Conservation (phyloP, 176 grass and related monocot genomes). For the Oryza coarctata region DNA sequence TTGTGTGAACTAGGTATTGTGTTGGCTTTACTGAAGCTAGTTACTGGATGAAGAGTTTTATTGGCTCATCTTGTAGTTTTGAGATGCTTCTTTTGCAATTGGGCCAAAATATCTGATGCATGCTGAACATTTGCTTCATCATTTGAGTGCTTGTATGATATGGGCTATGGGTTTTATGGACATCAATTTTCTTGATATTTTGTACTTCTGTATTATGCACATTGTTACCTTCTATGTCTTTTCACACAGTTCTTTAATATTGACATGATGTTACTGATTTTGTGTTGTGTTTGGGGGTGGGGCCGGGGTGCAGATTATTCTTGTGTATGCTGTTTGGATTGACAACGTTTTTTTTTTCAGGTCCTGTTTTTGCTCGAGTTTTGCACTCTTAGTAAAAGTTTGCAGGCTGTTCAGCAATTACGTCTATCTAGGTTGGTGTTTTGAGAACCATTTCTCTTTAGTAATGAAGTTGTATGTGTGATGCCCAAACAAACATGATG, state of each 20-base stretch:
- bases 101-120: not conserved
- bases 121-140: slow-evolving; percentile 13
- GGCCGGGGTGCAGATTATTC: not conserved
- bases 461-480: slow-evolving; percentile 6
- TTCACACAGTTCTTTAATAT: slow-evolving; percentile 9
- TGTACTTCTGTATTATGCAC: not conserved
- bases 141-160: slow-evolving; percentile 1
- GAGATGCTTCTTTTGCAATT: not conserved
- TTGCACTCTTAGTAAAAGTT: slow-evolving; percentile 73
- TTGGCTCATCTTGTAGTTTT: not conserved
- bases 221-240: not conserved
- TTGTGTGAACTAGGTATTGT: slow-evolving; percentile 7
- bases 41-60: slow-evolving; percentile 11
- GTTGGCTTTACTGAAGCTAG: slow-evolving; percentile 26
- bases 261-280: not conserved
- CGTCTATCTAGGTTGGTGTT: slow-evolving; percentile 63
- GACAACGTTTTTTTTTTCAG: slow-evolving; percentile 46
- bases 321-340: slow-evolving; percentile 26
- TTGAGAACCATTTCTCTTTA: slow-evolving; percentile 24
- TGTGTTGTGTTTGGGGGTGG: too few species aligned
- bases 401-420: slow-evolving; percentile 54
- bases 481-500: not conserved
- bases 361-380: slow-evolving; percentile 79
- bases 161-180: slow-evolving; percentile 21
- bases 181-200: not conserved